Evolutionary conservation across 192 early-diverging fungal genomes (phyloP), one percentile per base, ranked within the genome.

Genomic region (Backusella westeae): DNA sequence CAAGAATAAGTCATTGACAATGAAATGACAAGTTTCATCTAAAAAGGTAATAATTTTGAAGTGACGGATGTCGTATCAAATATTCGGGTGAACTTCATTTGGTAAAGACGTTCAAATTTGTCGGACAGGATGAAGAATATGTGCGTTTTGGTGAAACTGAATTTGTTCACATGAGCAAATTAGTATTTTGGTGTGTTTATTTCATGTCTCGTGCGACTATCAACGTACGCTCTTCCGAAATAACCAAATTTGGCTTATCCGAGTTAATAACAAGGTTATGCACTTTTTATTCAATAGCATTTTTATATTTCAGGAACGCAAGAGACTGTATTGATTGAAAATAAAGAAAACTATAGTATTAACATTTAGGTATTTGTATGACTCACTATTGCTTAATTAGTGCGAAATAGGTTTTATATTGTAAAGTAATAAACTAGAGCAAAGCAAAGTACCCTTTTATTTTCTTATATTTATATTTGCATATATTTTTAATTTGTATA

Each of bases 401-500:
- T 23, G 2, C 1, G 2, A 53, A 19, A n/a, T 6, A 6, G 7
- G 19, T 26, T 56, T 56, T 56, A 56, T 56, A 56, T 56, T 56
- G n/a, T 53, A 21, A 56, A 3, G 53, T 56, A 56, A 1, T 56
- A 56, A 56, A 19, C 1, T 17, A 44, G 12, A 44, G 4, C 15
- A 44, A 44, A 44, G 42, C 42, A 44, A 14, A 44, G 14, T 17
- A 44, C 10, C 15, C 14, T 44, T 44, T 17, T 44, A 9, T 56
- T 21, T n/a, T 56, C n/a, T 56, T 21, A 56, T 56, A 56, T 56
- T 56, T 56, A 21, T 56, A 56, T 56, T 56, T 56, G 21, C 53
- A 26, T 56, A 10, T 56, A 56, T 56, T 56, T 56, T 56, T 56
- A 56, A 56, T 56, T 56, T 56, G 53, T 56, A 56, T 56, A 56